Evolutionary conservation across 768 basidiomycete species (phyloP).

Genomic region (Leccinum pellstonianum): DNA sequence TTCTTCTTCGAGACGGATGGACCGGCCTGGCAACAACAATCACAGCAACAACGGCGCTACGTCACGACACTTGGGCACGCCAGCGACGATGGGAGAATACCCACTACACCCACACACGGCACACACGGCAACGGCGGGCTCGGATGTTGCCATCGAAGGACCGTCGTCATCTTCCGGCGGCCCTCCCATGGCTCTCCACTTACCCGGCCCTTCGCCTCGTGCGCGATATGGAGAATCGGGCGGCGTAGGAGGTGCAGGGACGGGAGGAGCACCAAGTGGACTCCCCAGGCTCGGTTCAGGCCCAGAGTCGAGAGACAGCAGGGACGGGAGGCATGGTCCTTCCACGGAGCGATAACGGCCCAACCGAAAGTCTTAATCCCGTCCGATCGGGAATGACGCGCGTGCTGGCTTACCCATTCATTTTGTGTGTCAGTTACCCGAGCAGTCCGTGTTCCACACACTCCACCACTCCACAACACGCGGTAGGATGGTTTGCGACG

Average conservation of each 20-base stretch:
- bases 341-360: conserved; percentile 25
- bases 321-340: conserved; percentile 32
- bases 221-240: conserved; percentile 38
- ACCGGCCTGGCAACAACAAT: conserved; percentile 31
- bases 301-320: conserved; percentile 36
- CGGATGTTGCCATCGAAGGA: conserved; percentile 33
- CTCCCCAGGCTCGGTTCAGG: conserved; percentile 25
- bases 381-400: neutral
- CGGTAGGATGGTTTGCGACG: conserved; percentile 3
- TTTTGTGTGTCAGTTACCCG: conserved; percentile 9
- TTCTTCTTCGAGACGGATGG: conserved; percentile 28
- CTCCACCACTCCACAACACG: conserved; percentile 13
- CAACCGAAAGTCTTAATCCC: neutral
- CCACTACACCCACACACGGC: conserved; percentile 1
- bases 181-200: conserved; percentile 33
- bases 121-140: conserved; percentile 22
- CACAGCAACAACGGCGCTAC: neutral
- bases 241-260: conserved; percentile 7
- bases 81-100: conserved; percentile 27
- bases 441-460: conserved; percentile 10
- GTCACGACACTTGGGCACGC: conserved; percentile 2
- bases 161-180: conserved; percentile 12
- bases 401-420: conserved; percentile 2
- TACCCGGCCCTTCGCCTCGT: conserved; percentile 33
- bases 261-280: neutral